Evolutionary conservation across 2,329 filamentous ascomycete genomes (phyloP).

Genomic region (Leptographium galeiforme): DNA sequence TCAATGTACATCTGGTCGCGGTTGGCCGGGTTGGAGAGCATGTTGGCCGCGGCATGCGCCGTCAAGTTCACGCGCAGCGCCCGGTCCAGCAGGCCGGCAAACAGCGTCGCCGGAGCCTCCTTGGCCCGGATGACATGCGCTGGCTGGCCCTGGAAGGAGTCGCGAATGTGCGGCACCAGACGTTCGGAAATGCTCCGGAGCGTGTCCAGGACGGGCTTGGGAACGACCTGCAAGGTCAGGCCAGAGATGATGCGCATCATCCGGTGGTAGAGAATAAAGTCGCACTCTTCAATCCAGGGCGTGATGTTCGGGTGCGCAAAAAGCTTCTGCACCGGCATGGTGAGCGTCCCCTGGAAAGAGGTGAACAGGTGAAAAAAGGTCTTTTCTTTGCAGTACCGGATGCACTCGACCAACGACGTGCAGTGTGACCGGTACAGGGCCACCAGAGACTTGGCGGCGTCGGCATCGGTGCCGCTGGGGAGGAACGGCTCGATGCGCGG

Average conservation of each 20-base stretch:
- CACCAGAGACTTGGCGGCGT: slow-evolving; percentile 72
- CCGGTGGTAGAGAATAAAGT: slow-evolving; percentile 90
- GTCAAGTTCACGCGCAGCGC: slow-evolving; percentile 85
- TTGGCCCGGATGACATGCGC: slow-evolving; percentile 77
- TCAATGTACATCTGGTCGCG: slow-evolving; percentile 93
- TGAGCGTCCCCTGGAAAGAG: slow-evolving; percentile 90
- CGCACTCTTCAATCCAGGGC: slow-evolving; percentile 89
- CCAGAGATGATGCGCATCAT: slow-evolving; percentile 87
- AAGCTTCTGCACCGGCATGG: slow-evolving; percentile 89
- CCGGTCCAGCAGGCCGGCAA: slow-evolving; percentile 73
- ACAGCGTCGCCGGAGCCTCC: slow-evolving; percentile 75
- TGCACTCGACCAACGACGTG: slow-evolving; percentile 87
- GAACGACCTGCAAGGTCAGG: slow-evolving; percentile 83
- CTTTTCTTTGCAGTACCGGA: slow-evolving; percentile 92
- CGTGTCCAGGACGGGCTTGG: slow-evolving; percentile 74
- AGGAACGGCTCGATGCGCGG: slow-evolving; percentile 77
- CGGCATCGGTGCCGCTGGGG: slow-evolving; percentile 67
- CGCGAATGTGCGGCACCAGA: slow-evolving; percentile 68
- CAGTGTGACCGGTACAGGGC: slow-evolving; percentile 90
- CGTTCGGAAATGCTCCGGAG: slow-evolving; percentile 75
- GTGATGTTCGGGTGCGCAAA: slow-evolving; percentile 71
- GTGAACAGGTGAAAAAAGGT: slow-evolving; percentile 91
- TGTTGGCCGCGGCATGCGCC: slow-evolving; percentile 85
- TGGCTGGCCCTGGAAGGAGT: slow-evolving; percentile 76
- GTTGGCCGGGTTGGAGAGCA: slow-evolving; percentile 79